A percentile compares a stretch with the other conserved stretches of the same genome.
Evolutionary conservation across 1,284 basidiomycete genomes (phyloP).

Genomic region (Omphalotus olearius): DNA sequence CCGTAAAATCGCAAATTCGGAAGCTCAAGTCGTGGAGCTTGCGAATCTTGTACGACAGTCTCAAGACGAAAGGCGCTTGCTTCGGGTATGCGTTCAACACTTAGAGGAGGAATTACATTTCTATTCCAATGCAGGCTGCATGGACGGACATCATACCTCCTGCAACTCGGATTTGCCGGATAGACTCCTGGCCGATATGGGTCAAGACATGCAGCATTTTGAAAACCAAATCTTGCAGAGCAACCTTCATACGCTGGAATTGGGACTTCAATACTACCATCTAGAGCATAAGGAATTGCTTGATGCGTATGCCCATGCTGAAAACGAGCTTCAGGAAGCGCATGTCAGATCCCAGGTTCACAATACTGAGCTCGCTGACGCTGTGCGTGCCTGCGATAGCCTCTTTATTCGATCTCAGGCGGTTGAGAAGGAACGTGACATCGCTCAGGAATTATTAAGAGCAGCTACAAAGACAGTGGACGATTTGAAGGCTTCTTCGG

Average conservation of each 20-base stretch:
- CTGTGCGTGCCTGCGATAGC: constrained; percentile 10
- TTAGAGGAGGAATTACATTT: constrained; percentile 35
- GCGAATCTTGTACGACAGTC: constrained; percentile 56
- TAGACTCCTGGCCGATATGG: neutral
- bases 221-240: neutral
- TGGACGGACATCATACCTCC: neutral
- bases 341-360: neutral
- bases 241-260: constrained; percentile 6
- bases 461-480: constrained; percentile 26
- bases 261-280: constrained; percentile 2
- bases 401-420: constrained; percentile 14
- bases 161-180: neutral
- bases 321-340: constrained; percentile 6
- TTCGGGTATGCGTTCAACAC: constrained; percentile 39
- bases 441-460: constrained; percentile 5
- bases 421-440: constrained; percentile 2
- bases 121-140: constrained; percentile 24
- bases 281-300: constrained; percentile 4
- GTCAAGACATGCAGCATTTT: neutral
- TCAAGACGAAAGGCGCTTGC: constrained; percentile 46
- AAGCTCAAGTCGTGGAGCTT: constrained; percentile 62
- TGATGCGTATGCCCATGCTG: constrained; percentile 4
- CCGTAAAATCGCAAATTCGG: constrained; percentile 57
- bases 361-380: neutral
- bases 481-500: constrained; percentile 21